phyloP scores from a whole-genome alignment of 495 filamentous ascomycete species.

The Hypoxylon cercidicola region DNA sequence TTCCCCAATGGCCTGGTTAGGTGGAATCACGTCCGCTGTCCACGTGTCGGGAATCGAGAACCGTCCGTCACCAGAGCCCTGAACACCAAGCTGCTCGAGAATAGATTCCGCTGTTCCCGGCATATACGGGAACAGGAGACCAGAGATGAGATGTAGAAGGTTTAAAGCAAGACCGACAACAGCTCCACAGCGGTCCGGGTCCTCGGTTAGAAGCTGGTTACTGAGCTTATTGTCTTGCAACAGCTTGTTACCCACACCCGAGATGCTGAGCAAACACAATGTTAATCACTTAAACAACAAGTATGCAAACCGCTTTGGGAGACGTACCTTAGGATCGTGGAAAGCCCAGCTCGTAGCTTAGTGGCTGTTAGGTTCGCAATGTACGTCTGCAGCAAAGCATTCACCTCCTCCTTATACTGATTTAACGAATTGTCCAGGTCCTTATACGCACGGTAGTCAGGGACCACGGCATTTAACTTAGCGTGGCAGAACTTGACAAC shows the following conservation, averaged over 20 bases:
- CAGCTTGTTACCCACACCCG: conserved; percentile 79
- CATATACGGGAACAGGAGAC: conserved; percentile 83
- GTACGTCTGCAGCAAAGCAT: conserved; percentile 72
- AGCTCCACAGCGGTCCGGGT: conserved; percentile 77
- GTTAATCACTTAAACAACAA: conserved; percentile 6
- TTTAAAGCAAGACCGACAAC: conserved; percentile 86
- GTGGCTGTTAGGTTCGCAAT: conserved; percentile 77
- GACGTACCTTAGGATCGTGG: conserved; percentile 64
- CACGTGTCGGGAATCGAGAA: conserved; percentile 80
- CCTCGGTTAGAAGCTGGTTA: conserved; percentile 76
- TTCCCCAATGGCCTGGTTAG: conserved; percentile 83
- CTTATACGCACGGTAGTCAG: conserved; percentile 72
- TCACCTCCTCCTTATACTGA: conserved; percentile 62
- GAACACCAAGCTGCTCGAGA: conserved; percentile 68
- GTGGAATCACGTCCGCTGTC: conserved; percentile 67
- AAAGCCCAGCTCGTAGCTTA: conserved; percentile 77
- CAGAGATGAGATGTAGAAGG: conserved; percentile 81
- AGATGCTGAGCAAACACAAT: conserved; percentile 57
- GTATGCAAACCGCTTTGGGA: not conserved
- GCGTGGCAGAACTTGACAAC: conserved; percentile 90
- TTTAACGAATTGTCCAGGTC: conserved; percentile 53
- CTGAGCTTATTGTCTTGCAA: conserved; percentile 85
- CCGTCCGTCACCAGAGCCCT: conserved; percentile 56
- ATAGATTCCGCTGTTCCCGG: conserved; percentile 82
- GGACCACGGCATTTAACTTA: conserved; percentile 74